phyloP scores from a whole-genome alignment of 78 protist species.

The Emiliania huxleyi region DNA sequence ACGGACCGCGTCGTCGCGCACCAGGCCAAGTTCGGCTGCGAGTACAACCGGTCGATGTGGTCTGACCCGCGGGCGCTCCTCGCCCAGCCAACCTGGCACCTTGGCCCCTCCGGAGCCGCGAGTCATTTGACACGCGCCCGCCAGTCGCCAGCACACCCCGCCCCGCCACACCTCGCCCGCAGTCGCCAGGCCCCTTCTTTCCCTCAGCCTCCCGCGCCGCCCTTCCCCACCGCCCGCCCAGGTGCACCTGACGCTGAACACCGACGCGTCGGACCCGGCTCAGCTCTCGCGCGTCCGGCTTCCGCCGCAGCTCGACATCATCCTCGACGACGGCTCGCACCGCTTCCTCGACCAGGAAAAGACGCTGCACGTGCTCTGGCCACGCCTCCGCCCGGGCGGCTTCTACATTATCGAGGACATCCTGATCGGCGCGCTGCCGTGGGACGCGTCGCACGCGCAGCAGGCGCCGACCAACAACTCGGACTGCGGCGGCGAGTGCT shows the following conservation, averaged over 20 bases:
- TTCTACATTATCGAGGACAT: background rate
- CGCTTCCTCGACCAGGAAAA: background rate
- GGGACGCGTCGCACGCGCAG: background rate
- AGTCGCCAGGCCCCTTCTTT: background rate
- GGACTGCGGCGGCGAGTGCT: background rate
- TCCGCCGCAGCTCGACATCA: background rate
- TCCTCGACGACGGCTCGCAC: slow-evolving; percentile 14
- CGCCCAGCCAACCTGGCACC: too few relatives aligned
- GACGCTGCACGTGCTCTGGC: background rate
- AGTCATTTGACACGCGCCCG: too few relatives aligned
- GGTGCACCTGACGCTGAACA: background rate
- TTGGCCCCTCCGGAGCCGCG: too few relatives aligned
- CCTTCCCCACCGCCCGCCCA: too few relatives aligned
- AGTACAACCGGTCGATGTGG: background rate
- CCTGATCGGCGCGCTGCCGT: background rate
- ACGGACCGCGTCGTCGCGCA: background rate
- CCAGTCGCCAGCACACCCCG: background rate
- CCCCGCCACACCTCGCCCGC: background rate
- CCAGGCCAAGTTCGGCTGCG: background rate
- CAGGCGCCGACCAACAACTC: background rate
- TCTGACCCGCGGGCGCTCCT: background rate
- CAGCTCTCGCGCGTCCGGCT: background rate
- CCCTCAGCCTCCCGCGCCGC: background rate
- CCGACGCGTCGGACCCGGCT: background rate
- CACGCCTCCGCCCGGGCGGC: background rate